Base-by-base conservation (phyloP, 2,329 filamentous ascomycete genomes). In the Penicillium sp. region DNA sequence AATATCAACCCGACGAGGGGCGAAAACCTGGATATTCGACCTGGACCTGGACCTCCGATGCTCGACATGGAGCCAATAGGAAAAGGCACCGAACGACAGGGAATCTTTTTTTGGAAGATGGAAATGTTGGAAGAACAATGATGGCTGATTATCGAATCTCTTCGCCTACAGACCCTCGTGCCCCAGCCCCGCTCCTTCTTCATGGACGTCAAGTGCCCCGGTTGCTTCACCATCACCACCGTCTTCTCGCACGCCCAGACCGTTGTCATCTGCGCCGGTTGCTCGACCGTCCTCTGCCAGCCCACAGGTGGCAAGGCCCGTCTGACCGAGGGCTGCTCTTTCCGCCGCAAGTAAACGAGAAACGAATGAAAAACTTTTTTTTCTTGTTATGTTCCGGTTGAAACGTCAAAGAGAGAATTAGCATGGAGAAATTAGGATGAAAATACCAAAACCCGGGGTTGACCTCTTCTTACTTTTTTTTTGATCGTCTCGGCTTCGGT, bases 161-260 rank as follows among this genome's bases (percentile, higher is more conserved):
- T 49, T 25, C 56, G 23, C n/a, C 38, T 23, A 63, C 71, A 95
- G 92, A 92, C 86, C 71, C 90, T 99, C 75, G 94, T 99, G 79
- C 94, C 94, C 75, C 89, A 87, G 70, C 94, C 94, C 76, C 91
- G 94, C 81, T 97, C 93, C 71, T 99, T 97, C 90, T 99, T 99
- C 91, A 99, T 99, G 94, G 94, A 99, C 80, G 94, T 99, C 86
- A 99, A 99, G 90, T 99, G 94, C 90, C 94, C 94, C 80, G 94
- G 94, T 77, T 99, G 94, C 91, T 99, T 97, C 89, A 97, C 93
- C 82, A 99, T 99, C 88, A 99, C 94, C 81, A 99, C 94, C 81
- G 94, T 99, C 83, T 99, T 97, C 91, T 97, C 93, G 67, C 94
- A 99, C 87, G 94, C 94, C 81, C 94, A 99, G 87, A 99, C 94